Evolutionary conservation across 148 eudicot genomes (phyloP).

Genomic region (Nyssa sinensis): DNA sequence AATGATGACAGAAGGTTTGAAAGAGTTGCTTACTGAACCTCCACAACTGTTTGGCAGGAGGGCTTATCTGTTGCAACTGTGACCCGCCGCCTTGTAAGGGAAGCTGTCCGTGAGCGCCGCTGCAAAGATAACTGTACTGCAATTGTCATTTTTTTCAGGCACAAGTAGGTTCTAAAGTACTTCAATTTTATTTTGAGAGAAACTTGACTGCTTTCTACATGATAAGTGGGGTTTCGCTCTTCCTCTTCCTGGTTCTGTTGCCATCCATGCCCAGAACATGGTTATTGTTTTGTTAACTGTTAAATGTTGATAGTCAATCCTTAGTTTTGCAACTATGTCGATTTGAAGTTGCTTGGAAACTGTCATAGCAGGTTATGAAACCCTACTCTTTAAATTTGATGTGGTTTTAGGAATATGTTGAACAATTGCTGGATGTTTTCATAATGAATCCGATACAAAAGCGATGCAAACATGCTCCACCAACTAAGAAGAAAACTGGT

Average conservation of each 20-base stretch:
- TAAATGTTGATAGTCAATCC: not conserved
- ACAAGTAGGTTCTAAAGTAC: slow-evolving; percentile 17
- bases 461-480: too few relatives aligned
- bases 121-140: slow-evolving; percentile 92
- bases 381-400: too few relatives aligned
- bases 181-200: not conserved
- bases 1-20: not conserved
- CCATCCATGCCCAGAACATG: not conserved
- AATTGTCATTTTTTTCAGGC: slow-evolving; percentile 60
- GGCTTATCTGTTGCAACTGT: slow-evolving; percentile 57
- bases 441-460: too few relatives aligned
- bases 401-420: too few relatives aligned
- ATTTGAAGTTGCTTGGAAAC: too few relatives aligned
- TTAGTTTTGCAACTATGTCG: too few relatives aligned
- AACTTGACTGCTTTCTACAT: not conserved
- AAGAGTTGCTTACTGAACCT: slow-evolving; percentile 8
- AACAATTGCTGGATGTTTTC: too few relatives aligned
- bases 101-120: slow-evolving; percentile 72
- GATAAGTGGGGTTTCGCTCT: not conserved
- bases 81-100: slow-evolving; percentile 69
- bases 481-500: too few relatives aligned
- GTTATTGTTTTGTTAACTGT: not conserved
- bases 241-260: not conserved
- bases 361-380: too few relatives aligned
- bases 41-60: slow-evolving; percentile 46